Conservation (phyloP, 108 stramenopile species). For the Craspedostauros australis region DNA sequence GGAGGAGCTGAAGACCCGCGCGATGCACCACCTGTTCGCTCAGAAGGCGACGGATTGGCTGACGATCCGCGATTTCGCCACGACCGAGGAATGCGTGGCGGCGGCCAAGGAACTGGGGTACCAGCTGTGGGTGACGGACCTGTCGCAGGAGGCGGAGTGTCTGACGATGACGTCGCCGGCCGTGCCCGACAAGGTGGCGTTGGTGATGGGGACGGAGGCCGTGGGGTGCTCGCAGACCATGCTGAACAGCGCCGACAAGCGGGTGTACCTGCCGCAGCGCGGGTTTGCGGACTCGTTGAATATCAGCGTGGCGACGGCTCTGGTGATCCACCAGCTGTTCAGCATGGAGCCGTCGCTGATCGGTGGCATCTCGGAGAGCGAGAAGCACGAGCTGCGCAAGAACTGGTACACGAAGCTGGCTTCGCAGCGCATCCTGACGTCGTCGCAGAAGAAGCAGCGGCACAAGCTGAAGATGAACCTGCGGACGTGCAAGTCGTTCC, state of each 20-base stretch:
- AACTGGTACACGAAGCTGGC: constrained; percentile 79
- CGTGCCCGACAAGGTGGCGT: constrained; percentile 80
- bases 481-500: constrained; percentile 38
- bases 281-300: constrained; percentile 92
- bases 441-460: constrained; percentile 48
- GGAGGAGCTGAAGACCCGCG: constrained; percentile 57
- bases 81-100: constrained; percentile 60
- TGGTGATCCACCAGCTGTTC: constrained; percentile 80
- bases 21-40: constrained; percentile 78
- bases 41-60: constrained; percentile 86
- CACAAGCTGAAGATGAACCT: constrained; percentile 29
- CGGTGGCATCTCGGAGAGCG: constrained; percentile 61
- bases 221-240: constrained; percentile 81
- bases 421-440: constrained; percentile 56
- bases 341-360: constrained; percentile 60
- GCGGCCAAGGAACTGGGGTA: constrained; percentile 45
- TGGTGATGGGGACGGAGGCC: constrained; percentile 89
- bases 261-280: constrained; percentile 84
- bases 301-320: constrained; percentile 81
- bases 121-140: constrained; percentile 67
- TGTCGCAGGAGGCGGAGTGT: constrained; percentile 71
- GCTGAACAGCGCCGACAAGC: constrained; percentile 59
- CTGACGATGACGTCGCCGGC: constrained; percentile 19
- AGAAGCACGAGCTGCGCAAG: constrained; percentile 38
- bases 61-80: constrained; percentile 60